Evolutionary conservation across 2,329 filamentous ascomycete species (phyloP).

Genomic region (Thielaviopsis populi): DNA sequence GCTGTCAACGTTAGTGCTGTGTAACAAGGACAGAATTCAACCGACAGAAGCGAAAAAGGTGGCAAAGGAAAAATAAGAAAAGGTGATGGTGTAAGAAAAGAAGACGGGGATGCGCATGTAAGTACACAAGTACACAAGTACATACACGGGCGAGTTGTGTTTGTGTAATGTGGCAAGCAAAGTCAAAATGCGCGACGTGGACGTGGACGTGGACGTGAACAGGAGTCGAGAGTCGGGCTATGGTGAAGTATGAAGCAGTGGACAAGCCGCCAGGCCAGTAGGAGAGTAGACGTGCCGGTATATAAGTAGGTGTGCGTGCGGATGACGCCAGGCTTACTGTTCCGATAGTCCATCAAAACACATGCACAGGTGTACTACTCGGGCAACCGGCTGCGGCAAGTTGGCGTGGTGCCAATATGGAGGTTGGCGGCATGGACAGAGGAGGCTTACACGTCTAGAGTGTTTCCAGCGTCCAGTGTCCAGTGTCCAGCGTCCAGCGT

Average conservation of each 20-base stretch:
- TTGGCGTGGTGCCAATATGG: background rate
- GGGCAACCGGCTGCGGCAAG: conserved; percentile 3
- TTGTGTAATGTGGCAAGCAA: background rate
- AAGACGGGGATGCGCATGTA: background rate
- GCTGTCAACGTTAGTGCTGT: background rate
- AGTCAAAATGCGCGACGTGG: background rate
- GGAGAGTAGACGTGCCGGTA: background rate
- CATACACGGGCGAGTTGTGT: no score
- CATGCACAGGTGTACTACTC: background rate
- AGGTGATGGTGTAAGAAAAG: background rate
- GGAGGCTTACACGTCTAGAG: background rate
- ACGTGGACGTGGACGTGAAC: no score
- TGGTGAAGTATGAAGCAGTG: background rate
- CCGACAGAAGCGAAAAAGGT: background rate
- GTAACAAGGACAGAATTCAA: background rate
- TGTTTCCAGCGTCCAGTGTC: no score
- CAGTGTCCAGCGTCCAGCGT: no score
- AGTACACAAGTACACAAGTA: no score
- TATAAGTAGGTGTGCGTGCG: background rate
- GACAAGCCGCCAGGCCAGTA: background rate
- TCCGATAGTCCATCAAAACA: background rate
- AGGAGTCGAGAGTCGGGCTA: background rate
- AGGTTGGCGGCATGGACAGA: background rate
- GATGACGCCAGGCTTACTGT: background rate
- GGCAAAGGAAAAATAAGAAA: background rate